Percentiles rank a stretch among this genome's conserved stretches.
Conservation (phyloP, 106 monocot species). For the Ottelia alismoides region DNA sequence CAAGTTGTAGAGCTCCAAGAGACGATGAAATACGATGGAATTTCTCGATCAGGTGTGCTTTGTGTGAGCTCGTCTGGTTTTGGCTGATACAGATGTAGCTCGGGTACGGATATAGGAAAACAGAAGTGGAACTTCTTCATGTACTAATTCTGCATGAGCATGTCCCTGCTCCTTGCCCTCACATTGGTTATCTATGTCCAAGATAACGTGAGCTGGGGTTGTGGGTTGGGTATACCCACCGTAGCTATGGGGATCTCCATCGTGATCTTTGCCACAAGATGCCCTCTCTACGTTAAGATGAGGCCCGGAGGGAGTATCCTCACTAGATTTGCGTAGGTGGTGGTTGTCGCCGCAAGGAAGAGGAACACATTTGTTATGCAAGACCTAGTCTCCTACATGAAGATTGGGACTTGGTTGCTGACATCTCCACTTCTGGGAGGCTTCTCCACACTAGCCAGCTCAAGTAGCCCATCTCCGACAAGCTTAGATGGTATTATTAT, state of each 20-base stretch:
- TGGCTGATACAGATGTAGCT: too few species aligned
- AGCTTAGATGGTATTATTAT: too few species aligned
- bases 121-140: constrained; percentile 31
- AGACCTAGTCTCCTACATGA: neutral
- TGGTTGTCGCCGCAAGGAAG: constrained; percentile 8
- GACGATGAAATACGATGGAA: too few species aligned
- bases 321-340: neutral
- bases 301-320: neutral
- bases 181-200: too few species aligned
- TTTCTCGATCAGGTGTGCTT: too few species aligned
- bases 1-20: too few species aligned
- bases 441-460: neutral
- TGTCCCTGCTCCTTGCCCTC: constrained; percentile 13
- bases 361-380: neutral
- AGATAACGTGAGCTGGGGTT: too few species aligned
- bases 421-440: too few species aligned
- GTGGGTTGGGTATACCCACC: constrained; percentile 29
- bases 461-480: too few species aligned
- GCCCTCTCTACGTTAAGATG: constrained; percentile 17
- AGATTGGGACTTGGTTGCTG: too few species aligned
- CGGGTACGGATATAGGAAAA: too few species aligned
- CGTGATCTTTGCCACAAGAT: constrained; percentile 14
- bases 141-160: constrained; percentile 23
- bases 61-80: too few species aligned
- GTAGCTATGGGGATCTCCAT: constrained; percentile 18